Evolutionary conservation across 2,329 filamentous ascomycete genomes (phyloP), one percentile per base, ranked within the genome.

Genomic region (Geosmithia putterillii): DNA sequence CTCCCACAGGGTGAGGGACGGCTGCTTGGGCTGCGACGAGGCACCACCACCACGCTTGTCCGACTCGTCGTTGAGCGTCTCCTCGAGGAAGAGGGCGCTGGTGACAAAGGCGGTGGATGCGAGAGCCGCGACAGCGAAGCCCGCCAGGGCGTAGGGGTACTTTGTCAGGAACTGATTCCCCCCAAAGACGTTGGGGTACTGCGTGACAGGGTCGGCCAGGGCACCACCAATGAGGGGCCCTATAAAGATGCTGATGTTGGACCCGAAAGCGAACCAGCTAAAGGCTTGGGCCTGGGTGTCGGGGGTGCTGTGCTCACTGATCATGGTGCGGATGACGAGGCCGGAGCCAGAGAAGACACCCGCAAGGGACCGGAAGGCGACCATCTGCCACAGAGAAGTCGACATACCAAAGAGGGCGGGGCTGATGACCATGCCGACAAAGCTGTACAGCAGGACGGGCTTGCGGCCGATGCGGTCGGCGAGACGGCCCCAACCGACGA

Each of bases 241-340:
- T 2, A 86, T 23, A 45, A 86, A 78, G 38, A 90, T 78, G 4
- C 86, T 86, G 8, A 89, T 19, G 50, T 90, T 90, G 4, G 78
- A 77, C 0, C 74, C 68, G 54, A 90, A 86, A 9, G 83, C 82
- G 55, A 89, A 89, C 67, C 78, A 83, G 53, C 80, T 80, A 54
- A 89, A 92, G 0, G 81, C 78, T 22, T 71, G 65, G 0, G 85
- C 84, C 59, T 89, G 84, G 0, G 80, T 88, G 48, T 74, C 70
- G 5, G 73, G 63, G 0, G 80, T 84, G 57, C 77, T 82, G 50
- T 80, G 76, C 60, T 92, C 86, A 17, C 75, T 74, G 23, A 90
- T 69, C 81, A 90, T 88, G 7, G 84, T 80, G 22, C 86, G 71
- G 44, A 90, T 76, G 6, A 84, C 83, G 43, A 90, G 76, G 40